Evolutionary conservation across 768 basidiomycete genomes (phyloP), one percentile per base, ranked within the genome.

Genomic region (Lyophyllum atratum): DNA sequence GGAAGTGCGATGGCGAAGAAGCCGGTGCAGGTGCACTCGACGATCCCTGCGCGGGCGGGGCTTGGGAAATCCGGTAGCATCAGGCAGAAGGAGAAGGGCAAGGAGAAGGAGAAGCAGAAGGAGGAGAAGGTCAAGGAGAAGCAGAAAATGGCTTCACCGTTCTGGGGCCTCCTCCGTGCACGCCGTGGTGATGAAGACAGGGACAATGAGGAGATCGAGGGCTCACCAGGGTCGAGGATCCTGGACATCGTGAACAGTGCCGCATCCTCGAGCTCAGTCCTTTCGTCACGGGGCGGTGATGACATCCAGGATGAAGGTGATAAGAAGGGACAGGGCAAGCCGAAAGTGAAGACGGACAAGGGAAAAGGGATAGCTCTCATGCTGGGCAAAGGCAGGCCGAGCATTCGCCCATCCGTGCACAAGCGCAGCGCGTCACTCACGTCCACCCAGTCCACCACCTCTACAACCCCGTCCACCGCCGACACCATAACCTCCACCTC

Each of bases 401-500:
- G 39, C 19, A 1, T 19, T n/a, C 39, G 39, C 7, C 39, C 39
- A 5, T 7, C 39, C 39, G 39, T n/a, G 33, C 61, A 65, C 37
- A 54, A 63, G 12, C 65, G 60, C 50, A 64, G 61, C 43, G 29
- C 62, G 51, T 54, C 61, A 51, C 21, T 67, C 54, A 22, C 63
- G 55, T 46, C 64, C 49, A 49, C 33, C 2, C 5, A 7, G 46
- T 57, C 67, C 42, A 56, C 63, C 58, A 17, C 63, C 28, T 61
- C 69, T 6, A 48, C 58, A 19, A 14, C 61, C 17, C 15, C 19
- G n/a, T 42, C 52, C 26, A 34, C 52, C 2, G 25, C 28, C 39
- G 15, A 17, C 15, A 51, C 22, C 3, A 17, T 21, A 28, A 12
- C 52, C 26, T 31, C 52, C 7, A 50, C 33, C 26, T 24, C 52